Base-by-base conservation (phyloP, 169 alveolate genomes). In the Cryptosporidium canis region DNA sequence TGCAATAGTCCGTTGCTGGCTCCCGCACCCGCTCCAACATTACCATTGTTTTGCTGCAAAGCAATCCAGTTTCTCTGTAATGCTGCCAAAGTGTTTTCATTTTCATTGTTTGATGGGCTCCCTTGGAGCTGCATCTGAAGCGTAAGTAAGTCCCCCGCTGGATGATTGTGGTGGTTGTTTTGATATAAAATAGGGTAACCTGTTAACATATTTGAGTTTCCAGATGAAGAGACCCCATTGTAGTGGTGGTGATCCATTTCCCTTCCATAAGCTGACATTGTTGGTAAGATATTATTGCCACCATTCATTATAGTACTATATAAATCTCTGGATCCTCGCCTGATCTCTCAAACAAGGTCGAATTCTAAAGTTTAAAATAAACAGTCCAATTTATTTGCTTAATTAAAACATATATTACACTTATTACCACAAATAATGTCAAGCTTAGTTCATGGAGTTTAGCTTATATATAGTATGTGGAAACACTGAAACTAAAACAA, bases 61-160 rank as follows among this genome's bases (percentile, higher is more conserved):
- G 87, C 87, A 27, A 77, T 77, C 87, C 87, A 77, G 51, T 77
- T 77, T 33, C 87, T 77, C 63, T 77, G 87, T 44, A 77, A 61
- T 11, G 87, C 87, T 58, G 87, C 87, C 29, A 77, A 9, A 18
- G 87, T 77, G 37, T 61, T 77, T 27, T 77, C 87, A 58, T 58
- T 77, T 37, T 77, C 87, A 58, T 63, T 77, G 33, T 68, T 68
- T 16, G 87, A 77, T 61, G 70, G 37, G 35, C 44, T 77, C 16
- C 87, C 72, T 11, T 77, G 87, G 35, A 77, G 63, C 24, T 77
- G 87, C 87, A 77, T 77, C 43, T 77, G 87, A 3, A 77, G 63
- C n/a, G 87, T 77, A 5, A 77, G 61, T 4, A 77, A 29, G 45
- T 77, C 87, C 16, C 87, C 87, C 24, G 87, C 87, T 0, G 87